Evolutionary conservation across 352 stramenopile species (phyloP), one percentile per base, ranked within the genome.

Genomic region (Globisporangium emineosum): DNA sequence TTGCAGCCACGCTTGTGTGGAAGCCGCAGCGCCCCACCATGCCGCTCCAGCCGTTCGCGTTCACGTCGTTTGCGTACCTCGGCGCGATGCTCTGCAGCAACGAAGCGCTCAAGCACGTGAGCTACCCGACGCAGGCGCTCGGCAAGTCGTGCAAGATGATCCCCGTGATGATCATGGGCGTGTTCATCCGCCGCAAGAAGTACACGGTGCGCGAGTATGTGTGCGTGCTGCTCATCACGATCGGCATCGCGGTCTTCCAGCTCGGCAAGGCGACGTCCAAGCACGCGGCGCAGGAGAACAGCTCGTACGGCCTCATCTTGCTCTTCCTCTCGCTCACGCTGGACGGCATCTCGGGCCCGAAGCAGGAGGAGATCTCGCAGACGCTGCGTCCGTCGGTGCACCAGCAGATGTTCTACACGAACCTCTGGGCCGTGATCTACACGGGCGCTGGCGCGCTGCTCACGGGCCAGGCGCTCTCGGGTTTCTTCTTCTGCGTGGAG

Each of bases 91-190:
- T 97, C 19, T 97, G 86, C 76, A 96, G 83, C 54, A 97, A 97
- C 67, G 90, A 97, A 66, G 88, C 91, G 32, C 78, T 97, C 33
- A 97, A 97, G 72, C 90, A 97, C 77, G 86, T 99, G 68, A 96
- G 83, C 67, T 99, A 99, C 80, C 97, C 97, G 19, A 98, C 98
- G 12, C 95, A 98, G 64, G 98, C 97, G n/a, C 86, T 99, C 12
- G 97, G 94, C 53, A 99, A 99, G 77, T 98, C 86, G 71, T 98
- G 96, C 73, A 99, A 99, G 76, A 99, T 99, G 97, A 98, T 98
- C 60, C 97, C 97, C 5, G 97, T 99, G 53, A 97, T 97, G 91
- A 68, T 97, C 69, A 97, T 97, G 84, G 90, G 90, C 56, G 90
- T 97, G 54, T 72, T 97, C 68, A 93, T 97, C 62, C 86, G 89